These are phyloP conservation scores for Aspergillus piperis DNA, from an alignment of 2,329 filamentous ascomycete genomes.

Conservation along the genomic window DNA sequence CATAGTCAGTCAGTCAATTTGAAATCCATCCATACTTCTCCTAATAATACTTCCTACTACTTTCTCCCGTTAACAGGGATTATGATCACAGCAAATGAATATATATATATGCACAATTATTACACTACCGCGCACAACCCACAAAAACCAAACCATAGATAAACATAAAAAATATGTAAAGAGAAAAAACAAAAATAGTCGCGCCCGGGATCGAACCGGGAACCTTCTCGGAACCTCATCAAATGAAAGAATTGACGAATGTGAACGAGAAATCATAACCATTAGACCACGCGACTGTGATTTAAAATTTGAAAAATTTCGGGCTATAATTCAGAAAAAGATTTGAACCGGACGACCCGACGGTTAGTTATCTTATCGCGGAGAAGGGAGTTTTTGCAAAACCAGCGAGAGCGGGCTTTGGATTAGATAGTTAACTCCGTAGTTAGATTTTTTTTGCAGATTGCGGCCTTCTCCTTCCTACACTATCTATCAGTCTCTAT, in stretches of 20 bases:
- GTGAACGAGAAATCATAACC: conserved; percentile 29
- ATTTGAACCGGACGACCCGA: no score
- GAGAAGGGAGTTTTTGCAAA: no score
- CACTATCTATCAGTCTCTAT: background rate
- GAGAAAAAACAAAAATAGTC: conserved; percentile 19
- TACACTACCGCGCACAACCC: no score
- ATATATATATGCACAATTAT: no score
- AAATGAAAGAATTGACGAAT: background rate
- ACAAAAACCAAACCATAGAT: no score
- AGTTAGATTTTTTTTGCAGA: background rate
- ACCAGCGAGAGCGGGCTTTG: no score
- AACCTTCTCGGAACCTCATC: conserved; percentile 19
- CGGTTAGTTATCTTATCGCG: background rate
- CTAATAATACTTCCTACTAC: no score
- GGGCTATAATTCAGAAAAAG: background rate
- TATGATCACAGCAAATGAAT: no score
- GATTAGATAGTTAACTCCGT: background rate
- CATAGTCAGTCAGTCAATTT: background rate
- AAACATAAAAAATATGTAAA: background rate
- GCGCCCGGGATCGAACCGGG: conserved; percentile 28
- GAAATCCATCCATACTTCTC: no score
- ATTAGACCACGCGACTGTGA: conserved; percentile 25
- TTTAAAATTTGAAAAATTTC: background rate
- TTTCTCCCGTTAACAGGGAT: no score
- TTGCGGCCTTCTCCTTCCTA: background rate